Evolutionary conservation across 2,329 filamentous ascomycete genomes (phyloP).

Genomic region (Fusarium austroafricanum): DNA sequence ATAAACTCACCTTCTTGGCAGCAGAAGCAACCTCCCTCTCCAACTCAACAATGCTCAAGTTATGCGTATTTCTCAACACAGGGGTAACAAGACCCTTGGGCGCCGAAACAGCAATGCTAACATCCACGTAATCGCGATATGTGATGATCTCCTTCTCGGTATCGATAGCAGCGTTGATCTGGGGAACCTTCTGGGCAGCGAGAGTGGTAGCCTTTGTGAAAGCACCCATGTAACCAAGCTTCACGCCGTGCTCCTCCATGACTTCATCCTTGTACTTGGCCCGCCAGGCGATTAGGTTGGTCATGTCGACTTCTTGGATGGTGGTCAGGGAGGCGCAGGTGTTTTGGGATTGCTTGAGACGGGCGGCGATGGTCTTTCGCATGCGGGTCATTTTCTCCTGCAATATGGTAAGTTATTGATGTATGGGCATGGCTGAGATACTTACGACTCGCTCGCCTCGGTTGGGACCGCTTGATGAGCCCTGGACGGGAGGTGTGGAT

Average conservation of each 20-base stretch:
- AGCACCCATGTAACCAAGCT: constrained; percentile 79
- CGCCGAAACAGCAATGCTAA: constrained; percentile 79
- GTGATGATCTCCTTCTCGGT: constrained; percentile 69
- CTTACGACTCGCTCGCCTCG: constrained; percentile 41
- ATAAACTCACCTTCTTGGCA: constrained; percentile 69
- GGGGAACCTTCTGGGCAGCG: constrained; percentile 75
- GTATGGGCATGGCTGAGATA: neutral
- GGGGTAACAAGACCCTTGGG: constrained; percentile 78
- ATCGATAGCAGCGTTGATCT: constrained; percentile 71
- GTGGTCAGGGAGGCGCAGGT: constrained; percentile 78
- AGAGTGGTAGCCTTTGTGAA: constrained; percentile 77
- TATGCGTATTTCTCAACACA: constrained; percentile 75
- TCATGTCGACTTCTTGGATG: constrained; percentile 58
- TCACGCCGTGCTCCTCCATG: constrained; percentile 46
- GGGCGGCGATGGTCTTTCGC: constrained; percentile 79
- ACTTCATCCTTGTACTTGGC: constrained; percentile 71
- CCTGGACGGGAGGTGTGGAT: constrained; percentile 16
- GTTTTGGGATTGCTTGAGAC: constrained; percentile 75
- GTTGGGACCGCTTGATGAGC: constrained; percentile 10
- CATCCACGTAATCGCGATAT: constrained; percentile 74
- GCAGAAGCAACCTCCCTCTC: constrained; percentile 71
- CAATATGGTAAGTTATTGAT: neutral
- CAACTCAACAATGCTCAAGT: constrained; percentile 47
- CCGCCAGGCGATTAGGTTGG: constrained; percentile 73
- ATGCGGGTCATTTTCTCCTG: constrained; percentile 67